Conservation (phyloP, 1,139 yeast genomes). For the Suhomyces atakaporum region DNA sequence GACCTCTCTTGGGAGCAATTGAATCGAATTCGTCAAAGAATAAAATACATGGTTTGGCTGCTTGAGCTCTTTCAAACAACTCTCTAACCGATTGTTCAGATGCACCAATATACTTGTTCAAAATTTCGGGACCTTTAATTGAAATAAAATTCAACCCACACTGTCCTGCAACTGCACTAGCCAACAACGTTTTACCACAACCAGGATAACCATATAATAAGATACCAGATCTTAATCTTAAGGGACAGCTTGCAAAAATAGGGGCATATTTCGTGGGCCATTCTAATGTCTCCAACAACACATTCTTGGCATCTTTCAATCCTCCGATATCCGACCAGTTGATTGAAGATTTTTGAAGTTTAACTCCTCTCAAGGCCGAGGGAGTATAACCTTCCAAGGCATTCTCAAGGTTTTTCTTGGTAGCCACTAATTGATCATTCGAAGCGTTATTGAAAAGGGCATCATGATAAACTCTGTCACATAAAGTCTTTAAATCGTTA, state of each 20-base stretch:
- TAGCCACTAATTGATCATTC: constrained; percentile 19
- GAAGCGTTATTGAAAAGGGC: constrained; percentile 39
- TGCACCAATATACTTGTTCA: constrained; percentile 96
- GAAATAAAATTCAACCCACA: constrained; percentile 94
- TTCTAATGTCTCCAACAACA: constrained; percentile 83
- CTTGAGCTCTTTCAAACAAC: constrained; percentile 88
- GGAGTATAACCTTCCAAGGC: constrained; percentile 76
- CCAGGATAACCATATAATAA: constrained; percentile 95
- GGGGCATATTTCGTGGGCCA: constrained; percentile 99
- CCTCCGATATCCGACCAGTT: constrained; percentile 94
- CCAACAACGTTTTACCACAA: constrained; percentile 92
- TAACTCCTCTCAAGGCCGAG: constrained; percentile 81
- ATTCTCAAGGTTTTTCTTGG: constrained; percentile 45
- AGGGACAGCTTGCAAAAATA: constrained; percentile 83
- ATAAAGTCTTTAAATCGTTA: constrained; percentile 69
- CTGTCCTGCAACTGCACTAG: constrained; percentile 92
- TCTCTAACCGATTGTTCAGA: constrained; percentile 95
- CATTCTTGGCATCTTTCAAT: constrained; percentile 68
- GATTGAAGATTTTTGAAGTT: constrained; percentile 73
- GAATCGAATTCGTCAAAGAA: constrained; percentile 97
- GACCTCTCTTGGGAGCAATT: constrained; percentile 97
- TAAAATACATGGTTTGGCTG: constrained; percentile 90
- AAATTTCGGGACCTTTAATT: constrained; percentile 93
- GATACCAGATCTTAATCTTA: constrained; percentile 85
- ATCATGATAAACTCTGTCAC: constrained; percentile 76